Evolutionary conservation across 1,139 yeast genomes (phyloP).

Genomic region (Blastobotrys capitulatus): DNA sequence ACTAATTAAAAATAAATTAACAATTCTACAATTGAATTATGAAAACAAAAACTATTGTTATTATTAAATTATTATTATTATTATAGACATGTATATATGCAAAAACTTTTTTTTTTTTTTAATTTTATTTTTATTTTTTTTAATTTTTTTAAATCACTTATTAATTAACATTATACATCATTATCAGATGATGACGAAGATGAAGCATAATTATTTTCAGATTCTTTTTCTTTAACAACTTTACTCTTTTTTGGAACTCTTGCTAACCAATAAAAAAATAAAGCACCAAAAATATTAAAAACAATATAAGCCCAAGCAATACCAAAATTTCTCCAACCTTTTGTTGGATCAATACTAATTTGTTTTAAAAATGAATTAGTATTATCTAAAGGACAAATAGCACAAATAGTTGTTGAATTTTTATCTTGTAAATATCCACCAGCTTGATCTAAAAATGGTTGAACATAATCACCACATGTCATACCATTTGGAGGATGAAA

Average conservation of each 20-base stretch:
- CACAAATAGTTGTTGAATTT: conserved; percentile 48
- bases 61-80: too few species aligned
- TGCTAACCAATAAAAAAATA: conserved; percentile 64
- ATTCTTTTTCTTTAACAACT: conserved; percentile 22
- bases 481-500: conserved; percentile 54
- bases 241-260: conserved; percentile 55
- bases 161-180: too few species aligned
- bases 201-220: not conserved
- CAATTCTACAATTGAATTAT: too few species aligned
- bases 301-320: conserved; percentile 46
- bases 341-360: conserved; percentile 38
- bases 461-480: conserved; percentile 55
- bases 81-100: not conserved
- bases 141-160: too few species aligned
- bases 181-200: too few species aligned
- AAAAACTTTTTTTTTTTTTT: not conserved
- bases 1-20: too few species aligned
- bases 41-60: not conserved
- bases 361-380: conserved; percentile 50
- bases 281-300: conserved; percentile 48
- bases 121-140: too few species aligned
- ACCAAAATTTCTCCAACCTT: conserved; percentile 59
- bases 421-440: conserved; percentile 53
- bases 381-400: conserved; percentile 48
- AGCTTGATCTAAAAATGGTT: conserved; percentile 33